Percentiles rank a stretch among this genome's conserved stretches.
Evolutionary conservation across 2,329 filamentous ascomycete species (phyloP).

Genomic region (Paecilomyces variotii): DNA sequence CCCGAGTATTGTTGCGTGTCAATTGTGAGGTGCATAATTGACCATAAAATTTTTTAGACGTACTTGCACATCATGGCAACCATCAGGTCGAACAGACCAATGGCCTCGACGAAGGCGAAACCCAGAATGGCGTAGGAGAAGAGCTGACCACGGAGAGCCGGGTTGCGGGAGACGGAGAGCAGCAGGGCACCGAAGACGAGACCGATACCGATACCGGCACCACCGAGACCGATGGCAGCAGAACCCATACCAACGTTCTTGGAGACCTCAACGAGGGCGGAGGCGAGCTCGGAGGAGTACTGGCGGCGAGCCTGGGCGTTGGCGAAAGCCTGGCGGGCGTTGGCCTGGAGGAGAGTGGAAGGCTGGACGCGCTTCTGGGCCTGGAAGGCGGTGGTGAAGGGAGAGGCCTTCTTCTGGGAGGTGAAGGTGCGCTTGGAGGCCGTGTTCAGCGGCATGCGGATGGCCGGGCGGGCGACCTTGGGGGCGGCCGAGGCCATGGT

Average conservation of each 20-base stretch:
- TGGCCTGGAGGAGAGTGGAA: conserved; percentile 58
- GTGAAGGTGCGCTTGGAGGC: conserved; percentile 64
- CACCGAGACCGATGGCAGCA: conserved; percentile 84
- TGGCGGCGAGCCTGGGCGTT: conserved; percentile 59
- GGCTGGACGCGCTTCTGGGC: conserved; percentile 67
- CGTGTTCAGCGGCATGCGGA: conserved; percentile 56
- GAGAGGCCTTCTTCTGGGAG: conserved; percentile 24
- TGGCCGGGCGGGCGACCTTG: conserved; percentile 70
- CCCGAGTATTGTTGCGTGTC: not conserved
- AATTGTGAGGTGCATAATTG: not conserved
- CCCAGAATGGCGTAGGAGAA: conserved; percentile 94
- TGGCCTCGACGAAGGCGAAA: conserved; percentile 89
- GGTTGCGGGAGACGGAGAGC: conserved; percentile 87
- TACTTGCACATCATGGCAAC: conserved; percentile 92
- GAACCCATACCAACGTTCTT: conserved; percentile 86
- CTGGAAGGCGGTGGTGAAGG: conserved; percentile 52
- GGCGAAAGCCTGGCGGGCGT: conserved; percentile 52
- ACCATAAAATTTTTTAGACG: conserved; percentile 38
- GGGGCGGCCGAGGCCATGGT: conserved; percentile 60
- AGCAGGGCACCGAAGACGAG: conserved; percentile 87
- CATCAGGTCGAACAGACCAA: conserved; percentile 74
- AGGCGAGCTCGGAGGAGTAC: conserved; percentile 81
- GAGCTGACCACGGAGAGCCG: conserved; percentile 86
- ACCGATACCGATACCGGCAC: conserved; percentile 92
- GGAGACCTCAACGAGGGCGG: conserved; percentile 80